These are phyloP conservation scores for Exophiala dermatitidis DNA, from an alignment of 2,329 filamentous ascomycete species.

Conservation along the genomic window DNA sequence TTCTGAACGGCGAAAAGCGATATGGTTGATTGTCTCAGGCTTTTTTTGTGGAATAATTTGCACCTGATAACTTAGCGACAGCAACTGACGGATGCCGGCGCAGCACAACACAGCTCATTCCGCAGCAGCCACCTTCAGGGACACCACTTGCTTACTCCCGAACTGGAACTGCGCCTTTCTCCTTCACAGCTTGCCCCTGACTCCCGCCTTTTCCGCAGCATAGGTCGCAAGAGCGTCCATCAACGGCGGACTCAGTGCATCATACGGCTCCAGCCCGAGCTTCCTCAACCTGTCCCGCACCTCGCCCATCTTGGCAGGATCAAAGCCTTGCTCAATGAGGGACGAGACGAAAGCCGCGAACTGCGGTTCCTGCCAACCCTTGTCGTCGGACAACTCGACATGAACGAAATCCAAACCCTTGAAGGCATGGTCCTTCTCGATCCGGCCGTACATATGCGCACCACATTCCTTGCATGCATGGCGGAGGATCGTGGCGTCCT, in stretches of 20 bases:
- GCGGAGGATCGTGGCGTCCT: constrained; percentile 52
- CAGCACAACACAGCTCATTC: no score
- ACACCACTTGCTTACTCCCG: background rate
- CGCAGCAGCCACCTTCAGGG: no score
- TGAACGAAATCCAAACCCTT: constrained; percentile 65
- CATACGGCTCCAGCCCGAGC: constrained; percentile 55
- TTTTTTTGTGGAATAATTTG: no score
- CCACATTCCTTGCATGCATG: constrained; percentile 56
- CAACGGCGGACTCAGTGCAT: constrained; percentile 53
- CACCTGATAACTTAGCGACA: no score
- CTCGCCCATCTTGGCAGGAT: constrained; percentile 48
- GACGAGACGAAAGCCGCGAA: constrained; percentile 62
- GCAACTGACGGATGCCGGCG: no score
- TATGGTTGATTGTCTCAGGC: no score
- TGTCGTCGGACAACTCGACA: constrained; percentile 51
- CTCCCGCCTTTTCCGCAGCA: constrained; percentile 44
- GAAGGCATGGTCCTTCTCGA: constrained; percentile 59
- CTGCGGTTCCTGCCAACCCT: constrained; percentile 65
- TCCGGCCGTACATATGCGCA: constrained; percentile 57
- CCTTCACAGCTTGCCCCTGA: constrained; percentile 8
- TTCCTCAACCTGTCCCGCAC: constrained; percentile 49
- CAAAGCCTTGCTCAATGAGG: constrained; percentile 61
- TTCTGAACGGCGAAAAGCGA: no score
- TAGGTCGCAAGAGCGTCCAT: constrained; percentile 57
- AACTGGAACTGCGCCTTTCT: background rate